Base-by-base conservation (phyloP, 2,329 filamentous ascomycete species). In the Aspergillus sp. region DNA sequence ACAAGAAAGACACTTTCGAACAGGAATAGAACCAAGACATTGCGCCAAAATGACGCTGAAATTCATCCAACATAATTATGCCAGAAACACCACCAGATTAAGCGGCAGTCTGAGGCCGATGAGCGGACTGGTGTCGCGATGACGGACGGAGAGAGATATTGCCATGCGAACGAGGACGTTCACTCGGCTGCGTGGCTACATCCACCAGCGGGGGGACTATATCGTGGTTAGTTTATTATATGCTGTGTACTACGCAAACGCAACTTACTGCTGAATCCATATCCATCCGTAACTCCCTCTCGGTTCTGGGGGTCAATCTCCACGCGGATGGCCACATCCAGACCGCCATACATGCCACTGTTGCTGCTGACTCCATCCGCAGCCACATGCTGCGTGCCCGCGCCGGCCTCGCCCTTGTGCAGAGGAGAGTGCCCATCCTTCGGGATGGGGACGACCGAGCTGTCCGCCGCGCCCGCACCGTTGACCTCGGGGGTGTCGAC, bases 351-450 rank as follows among this genome's bases (percentile, higher is more conserved):
- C 60, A 76, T 65, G 35, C 63, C 60, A 17, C 72, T 73, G 7
- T 62, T 58, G 50, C 56, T 67, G 55, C 62, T 70, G 44, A 74
- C 56, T 1, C 76, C 75, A 59, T 74, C 72, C 2, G 90, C 88
- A 11, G 91, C 89, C 52, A 82, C 84, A 75, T 96, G 91, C 26
- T 74, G 76, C 0, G 90, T 91, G 3, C 93, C 93, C 0, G 89
- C 89, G 44, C 81, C 76, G n/a, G 84, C 72, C 68, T 96, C 93
- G 44, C 93, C 92, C 3, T 75, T 73, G 67, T 92, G 87, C 36
- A 96, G 79, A 20, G 86, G 82, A 1, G 81, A 77, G 64, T 92
- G 88, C 1, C 86, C 85, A 73, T 91, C 78, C 52, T 83, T 84
- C 54, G 69, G 70, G 49, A 49, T 59, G 50, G 17, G 63, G 57